Conservation (phyloP, 768 basidiomycete species). For the Gymnopilus dilepis region DNA sequence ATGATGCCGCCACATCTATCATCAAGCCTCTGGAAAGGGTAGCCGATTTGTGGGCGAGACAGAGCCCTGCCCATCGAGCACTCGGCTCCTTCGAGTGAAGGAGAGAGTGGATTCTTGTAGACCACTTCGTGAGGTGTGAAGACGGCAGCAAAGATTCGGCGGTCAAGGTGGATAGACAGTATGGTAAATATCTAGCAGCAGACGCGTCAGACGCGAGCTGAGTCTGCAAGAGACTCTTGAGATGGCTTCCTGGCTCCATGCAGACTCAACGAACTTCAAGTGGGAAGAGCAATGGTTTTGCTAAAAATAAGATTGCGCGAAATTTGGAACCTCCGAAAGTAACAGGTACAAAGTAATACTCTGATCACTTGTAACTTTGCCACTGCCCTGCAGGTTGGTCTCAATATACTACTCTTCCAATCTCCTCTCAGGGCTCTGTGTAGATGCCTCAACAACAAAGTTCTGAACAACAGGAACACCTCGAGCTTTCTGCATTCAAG, state of each 20-base stretch:
- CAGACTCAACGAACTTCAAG: no score
- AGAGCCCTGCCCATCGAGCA: slow-evolving; percentile 81
- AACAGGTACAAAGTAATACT: slow-evolving; percentile 24
- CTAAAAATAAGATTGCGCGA: slow-evolving; percentile 11
- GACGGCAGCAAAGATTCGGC: slow-evolving; percentile 61
- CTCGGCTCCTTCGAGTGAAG: slow-evolving; percentile 80
- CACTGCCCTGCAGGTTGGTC: neutral
- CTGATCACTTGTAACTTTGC: neutral
- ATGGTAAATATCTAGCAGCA: slow-evolving; percentile 62
- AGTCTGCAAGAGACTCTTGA: slow-evolving; percentile 70
- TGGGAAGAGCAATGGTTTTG: no score
- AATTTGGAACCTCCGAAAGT: slow-evolving; percentile 20
- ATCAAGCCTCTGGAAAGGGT: slow-evolving; percentile 61
- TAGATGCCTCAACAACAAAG: slow-evolving; percentile 22
- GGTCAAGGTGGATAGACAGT: slow-evolving; percentile 60
- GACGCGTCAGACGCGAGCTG: slow-evolving; percentile 75
- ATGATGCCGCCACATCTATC: slow-evolving; percentile 73
- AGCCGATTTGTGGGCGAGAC: slow-evolving; percentile 71
- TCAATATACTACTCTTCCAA: slow-evolving; percentile 3
- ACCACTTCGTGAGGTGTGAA: slow-evolving; percentile 76
- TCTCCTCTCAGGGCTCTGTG: slow-evolving; percentile 18
- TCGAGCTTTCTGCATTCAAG: slow-evolving; percentile 61
- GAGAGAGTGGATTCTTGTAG: slow-evolving; percentile 71
- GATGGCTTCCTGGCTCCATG: slow-evolving; percentile 56
- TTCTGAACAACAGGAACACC: slow-evolving; percentile 50